A percentile compares a stretch with the other conserved stretches of the same genome.
These are phyloP conservation scores for Fusarium sp. DNA, from an alignment of 2,329 filamentous ascomycete species.

Conservation along the genomic window DNA sequence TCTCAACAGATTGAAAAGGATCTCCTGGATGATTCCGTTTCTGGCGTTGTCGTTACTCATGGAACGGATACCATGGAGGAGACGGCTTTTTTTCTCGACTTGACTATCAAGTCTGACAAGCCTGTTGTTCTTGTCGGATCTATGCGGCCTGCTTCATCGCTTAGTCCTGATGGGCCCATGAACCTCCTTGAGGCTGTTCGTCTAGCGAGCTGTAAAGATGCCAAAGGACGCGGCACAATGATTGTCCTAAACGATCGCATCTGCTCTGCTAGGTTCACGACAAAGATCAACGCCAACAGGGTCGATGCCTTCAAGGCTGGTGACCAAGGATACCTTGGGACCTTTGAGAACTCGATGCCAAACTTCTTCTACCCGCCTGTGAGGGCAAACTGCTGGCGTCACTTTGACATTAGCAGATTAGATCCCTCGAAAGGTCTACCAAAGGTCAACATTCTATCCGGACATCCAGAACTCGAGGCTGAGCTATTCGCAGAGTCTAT, in stretches of 20 bases:
- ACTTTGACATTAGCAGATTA: slow-evolving; percentile 51
- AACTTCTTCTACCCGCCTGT: slow-evolving; percentile 67
- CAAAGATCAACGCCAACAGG: slow-evolving; percentile 70
- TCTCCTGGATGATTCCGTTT: slow-evolving; percentile 51
- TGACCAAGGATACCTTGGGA: slow-evolving; percentile 68
- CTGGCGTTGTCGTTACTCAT: slow-evolving; percentile 69
- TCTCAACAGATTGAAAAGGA: slow-evolving; percentile 58
- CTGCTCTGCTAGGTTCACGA: slow-evolving; percentile 63
- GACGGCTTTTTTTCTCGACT: slow-evolving; percentile 69
- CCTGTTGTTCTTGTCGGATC: slow-evolving; percentile 69
- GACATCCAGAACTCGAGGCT: slow-evolving; percentile 61
- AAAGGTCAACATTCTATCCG: slow-evolving; percentile 65
- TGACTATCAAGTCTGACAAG: slow-evolving; percentile 65
- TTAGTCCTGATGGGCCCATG: slow-evolving; percentile 69
- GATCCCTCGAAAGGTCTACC: slow-evolving; percentile 52
- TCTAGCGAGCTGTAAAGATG: slow-evolving; percentile 58
- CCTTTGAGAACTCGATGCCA: slow-evolving; percentile 66
- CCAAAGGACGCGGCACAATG: slow-evolving; percentile 64
- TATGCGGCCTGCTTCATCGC: slow-evolving; percentile 70
- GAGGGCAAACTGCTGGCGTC: slow-evolving; percentile 55
- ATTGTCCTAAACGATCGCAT: slow-evolving; percentile 71
- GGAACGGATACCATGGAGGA: slow-evolving; percentile 74
- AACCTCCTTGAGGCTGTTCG: slow-evolving; percentile 70
- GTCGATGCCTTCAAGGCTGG: slow-evolving; percentile 69
- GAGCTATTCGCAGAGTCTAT: slow-evolving; percentile 59